Evolutionary conservation across 2,329 filamentous ascomycete genomes (phyloP), one percentile per base, ranked within the genome.

Genomic region (Alternaria arborescens): DNA sequence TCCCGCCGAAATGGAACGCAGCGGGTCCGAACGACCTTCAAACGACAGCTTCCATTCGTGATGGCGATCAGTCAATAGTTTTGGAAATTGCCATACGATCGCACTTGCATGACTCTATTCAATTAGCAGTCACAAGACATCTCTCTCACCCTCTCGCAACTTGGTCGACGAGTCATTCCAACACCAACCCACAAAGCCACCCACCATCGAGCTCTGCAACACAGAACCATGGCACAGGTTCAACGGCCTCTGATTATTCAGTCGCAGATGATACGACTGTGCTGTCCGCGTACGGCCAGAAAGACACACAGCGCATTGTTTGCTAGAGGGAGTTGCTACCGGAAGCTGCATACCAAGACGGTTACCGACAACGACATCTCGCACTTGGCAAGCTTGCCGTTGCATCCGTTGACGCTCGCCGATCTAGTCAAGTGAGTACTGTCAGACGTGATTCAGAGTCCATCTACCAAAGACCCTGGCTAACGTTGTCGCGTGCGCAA

Each of bases 371-470:
- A 91, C 65, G 91, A 95, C 75, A 91, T 98, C 66, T 87, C 89
- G 46, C 87, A 87, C 42, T 86, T 98, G 47, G 92, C 94, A 32
- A 88, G 88, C 58, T 89, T 91, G 73, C 89, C 90, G 36, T 86
- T 97, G 53, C 91, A 96, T 74, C 88, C 90, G 11, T 82, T 98
- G 73, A 95, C 92, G 26, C 86, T 99, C 34, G 89, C 90, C 59
- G 95, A 98, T 75, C 85, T 99, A 6, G 91, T 97, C 70, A 94
- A 90, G 91, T 96, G 84, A 69, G 83, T 55, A 50, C 43, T 52
- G 46, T 38, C 32, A 24, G 32, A 50, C 32, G 12, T 12, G 32
- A 12, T 24, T 26, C 32, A 18, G 7, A 26, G 22, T 36, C 14
- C 46, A 12, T 50, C 30, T 38, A 20, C 46, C 32, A 7, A 50